A percentile compares a stretch with the other conserved stretches of the same genome.
Evolutionary conservation across 495 filamentous ascomycete species (phyloP).

Genomic region (Neurospora sp.): DNA sequence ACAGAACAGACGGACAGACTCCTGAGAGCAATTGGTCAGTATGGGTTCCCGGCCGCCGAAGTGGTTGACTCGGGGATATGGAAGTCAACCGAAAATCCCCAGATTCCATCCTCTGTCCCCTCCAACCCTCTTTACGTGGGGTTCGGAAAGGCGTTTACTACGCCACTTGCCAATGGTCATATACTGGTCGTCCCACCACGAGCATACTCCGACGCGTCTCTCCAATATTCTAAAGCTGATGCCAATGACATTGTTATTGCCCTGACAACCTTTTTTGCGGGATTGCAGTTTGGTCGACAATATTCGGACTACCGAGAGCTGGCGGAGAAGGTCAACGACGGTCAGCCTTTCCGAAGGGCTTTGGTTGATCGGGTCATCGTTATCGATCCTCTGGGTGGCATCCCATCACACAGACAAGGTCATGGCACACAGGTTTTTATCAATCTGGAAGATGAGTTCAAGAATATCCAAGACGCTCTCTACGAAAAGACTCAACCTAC

Average conservation of each 20-base stretch:
- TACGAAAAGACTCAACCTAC: background rate
- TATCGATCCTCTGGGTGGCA: constrained; percentile 80
- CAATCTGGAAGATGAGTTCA: constrained; percentile 88
- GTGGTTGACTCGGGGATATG: constrained; percentile 56
- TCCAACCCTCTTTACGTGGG: constrained; percentile 28
- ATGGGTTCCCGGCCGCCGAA: constrained; percentile 55
- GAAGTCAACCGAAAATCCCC: constrained; percentile 19
- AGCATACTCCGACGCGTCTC: constrained; percentile 53
- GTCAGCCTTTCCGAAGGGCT: constrained; percentile 40
- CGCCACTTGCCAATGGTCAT: constrained; percentile 61
- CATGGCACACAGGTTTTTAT: constrained; percentile 79
- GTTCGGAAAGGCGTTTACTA: constrained; percentile 49
- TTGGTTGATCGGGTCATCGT: constrained; percentile 80
- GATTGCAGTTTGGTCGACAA: constrained; percentile 32
- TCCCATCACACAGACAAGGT: constrained; percentile 57
- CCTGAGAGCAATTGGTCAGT: constrained; percentile 57
- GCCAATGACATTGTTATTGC: constrained; percentile 63
- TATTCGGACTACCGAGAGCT: background rate
- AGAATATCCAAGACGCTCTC: constrained; percentile 54
- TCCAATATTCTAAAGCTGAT: constrained; percentile 42
- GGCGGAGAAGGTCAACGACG: constrained; percentile 34
- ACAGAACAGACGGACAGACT: constrained; percentile 64
- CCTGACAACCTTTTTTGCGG: constrained; percentile 62
- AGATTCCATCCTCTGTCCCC: constrained; percentile 3
- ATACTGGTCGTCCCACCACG: constrained; percentile 69